A percentile compares a stretch with the other conserved stretches of the same genome.
These are phyloP conservation scores for Endocarpon pusillum DNA, from an alignment of 495 filamentous ascomycete genomes.

Conservation along the genomic window DNA sequence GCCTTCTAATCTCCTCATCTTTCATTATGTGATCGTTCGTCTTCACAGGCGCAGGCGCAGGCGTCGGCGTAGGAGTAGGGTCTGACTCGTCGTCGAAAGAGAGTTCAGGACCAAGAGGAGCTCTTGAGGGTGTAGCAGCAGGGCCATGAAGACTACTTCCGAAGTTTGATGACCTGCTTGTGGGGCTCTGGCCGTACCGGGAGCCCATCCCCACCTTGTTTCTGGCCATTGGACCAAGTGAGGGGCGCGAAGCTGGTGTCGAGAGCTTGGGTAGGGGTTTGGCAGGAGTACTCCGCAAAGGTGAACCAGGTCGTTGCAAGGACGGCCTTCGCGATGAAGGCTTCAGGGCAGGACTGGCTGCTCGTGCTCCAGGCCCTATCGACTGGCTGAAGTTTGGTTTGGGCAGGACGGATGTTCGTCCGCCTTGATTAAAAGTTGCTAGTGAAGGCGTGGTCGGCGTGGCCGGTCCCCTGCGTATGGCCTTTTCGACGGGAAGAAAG, in stretches of 20 bases:
- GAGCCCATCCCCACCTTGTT: conserved; percentile 14
- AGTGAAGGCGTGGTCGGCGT: conserved; percentile 54
- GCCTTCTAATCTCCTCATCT: conserved; percentile 45
- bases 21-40: conserved; percentile 34
- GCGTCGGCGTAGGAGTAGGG: conserved; percentile 37
- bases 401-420: conserved; percentile 35
- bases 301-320: conserved; percentile 72
- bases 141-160: conserved; percentile 32
- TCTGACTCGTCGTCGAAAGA: conserved; percentile 34
- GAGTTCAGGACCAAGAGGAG: conserved; percentile 20
- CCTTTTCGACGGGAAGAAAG: conserved; percentile 82
- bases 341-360: conserved; percentile 51
- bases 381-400: conserved; percentile 62
- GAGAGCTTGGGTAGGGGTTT: conserved; percentile 23
- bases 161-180: conserved; percentile 52
- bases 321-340: conserved; percentile 52
- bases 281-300: conserved; percentile 39
- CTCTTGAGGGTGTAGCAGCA: conserved; percentile 22
- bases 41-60: conserved; percentile 32
- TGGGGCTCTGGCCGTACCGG: conserved; percentile 38
- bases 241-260: conserved; percentile 34
- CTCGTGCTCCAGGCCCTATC: conserved; percentile 53
- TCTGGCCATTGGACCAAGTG: conserved; percentile 20
- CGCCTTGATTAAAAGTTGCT: conserved; percentile 31
- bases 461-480: conserved; percentile 36